phyloP scores from a whole-genome alignment of 371 early-diverging fungal species.

The Polyrhizophydium stewartii region DNA sequence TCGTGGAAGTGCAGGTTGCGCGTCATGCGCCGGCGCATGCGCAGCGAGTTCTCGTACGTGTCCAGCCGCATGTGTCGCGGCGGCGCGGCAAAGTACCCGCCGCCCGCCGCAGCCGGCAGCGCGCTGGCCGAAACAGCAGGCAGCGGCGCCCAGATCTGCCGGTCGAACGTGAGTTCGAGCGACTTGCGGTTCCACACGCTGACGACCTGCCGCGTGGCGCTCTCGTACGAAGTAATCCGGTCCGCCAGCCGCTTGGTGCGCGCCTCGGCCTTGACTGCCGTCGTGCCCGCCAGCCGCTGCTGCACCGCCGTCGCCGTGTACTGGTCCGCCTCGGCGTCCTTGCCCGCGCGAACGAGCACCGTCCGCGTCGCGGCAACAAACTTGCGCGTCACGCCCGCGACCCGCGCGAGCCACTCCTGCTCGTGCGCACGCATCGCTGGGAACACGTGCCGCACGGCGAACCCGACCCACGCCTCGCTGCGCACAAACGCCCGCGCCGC shows the following conservation, averaged over 20 bases:
- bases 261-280: neutral
- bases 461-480: neutral
- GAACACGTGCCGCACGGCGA: neutral
- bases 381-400: neutral
- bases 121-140: too few relatives aligned
- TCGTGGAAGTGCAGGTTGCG: conserved; percentile 51
- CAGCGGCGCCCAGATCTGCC: conserved; percentile 2
- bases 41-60: conserved; percentile 39
- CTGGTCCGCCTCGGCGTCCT: neutral
- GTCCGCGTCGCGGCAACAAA: neutral
- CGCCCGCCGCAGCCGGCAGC: too few relatives aligned
- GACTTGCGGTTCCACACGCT: neutral
- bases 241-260: neutral
- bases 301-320: neutral
- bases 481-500: neutral
- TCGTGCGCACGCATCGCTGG: neutral
- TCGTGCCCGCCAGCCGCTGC: neutral
- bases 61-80: conserved; percentile 36
- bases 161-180: neutral
- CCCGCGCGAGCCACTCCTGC: neutral
- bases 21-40: conserved; percentile 46
- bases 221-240: neutral
- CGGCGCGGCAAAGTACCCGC: too few relatives aligned
- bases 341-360: neutral
- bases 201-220: neutral